Percentiles rank a stretch among this genome's conserved stretches.
Evolutionary conservation across 2,329 filamentous ascomycete genomes (phyloP).

Genomic region (Didymella keratinophila): DNA sequence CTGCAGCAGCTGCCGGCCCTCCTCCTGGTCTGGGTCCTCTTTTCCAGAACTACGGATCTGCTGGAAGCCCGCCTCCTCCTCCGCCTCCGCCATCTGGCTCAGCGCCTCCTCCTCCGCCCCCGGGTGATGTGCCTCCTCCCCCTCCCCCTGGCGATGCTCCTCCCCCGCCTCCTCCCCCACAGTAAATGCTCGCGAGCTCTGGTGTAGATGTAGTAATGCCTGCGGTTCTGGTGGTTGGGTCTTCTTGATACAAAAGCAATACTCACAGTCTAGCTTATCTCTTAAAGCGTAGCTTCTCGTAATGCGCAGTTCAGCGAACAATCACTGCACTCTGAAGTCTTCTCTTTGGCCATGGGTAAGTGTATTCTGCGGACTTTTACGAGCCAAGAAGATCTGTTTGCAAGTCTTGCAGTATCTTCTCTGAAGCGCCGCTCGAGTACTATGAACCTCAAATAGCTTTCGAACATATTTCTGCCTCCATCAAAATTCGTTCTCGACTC

Average conservation of each 20-base stretch:
- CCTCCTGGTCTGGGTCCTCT: constrained; percentile 67
- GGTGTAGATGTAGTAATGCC: constrained; percentile 9
- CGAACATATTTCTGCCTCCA: neutral
- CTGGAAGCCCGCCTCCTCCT: constrained; percentile 66
- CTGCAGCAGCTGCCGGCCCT: constrained; percentile 55
- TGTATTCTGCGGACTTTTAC: neutral
- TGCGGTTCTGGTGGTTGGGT: neutral
- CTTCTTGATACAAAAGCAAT: constrained; percentile 5
- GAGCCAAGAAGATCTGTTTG: neutral
- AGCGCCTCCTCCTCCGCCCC: constrained; percentile 69
- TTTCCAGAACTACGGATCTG: constrained; percentile 70
- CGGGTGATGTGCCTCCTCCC: constrained; percentile 59
- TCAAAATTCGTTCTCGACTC: neutral
- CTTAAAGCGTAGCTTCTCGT: neutral
- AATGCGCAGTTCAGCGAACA: neutral
- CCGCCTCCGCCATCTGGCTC: constrained; percentile 66
- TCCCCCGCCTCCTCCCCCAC: constrained; percentile 58
- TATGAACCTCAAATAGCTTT: neutral
- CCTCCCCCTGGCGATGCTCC: constrained; percentile 67
- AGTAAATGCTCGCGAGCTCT: constrained; percentile 23
- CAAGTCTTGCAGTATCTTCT: neutral
- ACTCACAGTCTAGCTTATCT: constrained; percentile 2
- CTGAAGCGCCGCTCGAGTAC: neutral
- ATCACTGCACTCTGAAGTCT: neutral
- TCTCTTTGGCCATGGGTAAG: constrained; percentile 12